These are phyloP conservation scores for Globisporangium acanthophoron DNA, from an alignment of 352 stramenopile genomes.

Conservation along the genomic window DNA sequence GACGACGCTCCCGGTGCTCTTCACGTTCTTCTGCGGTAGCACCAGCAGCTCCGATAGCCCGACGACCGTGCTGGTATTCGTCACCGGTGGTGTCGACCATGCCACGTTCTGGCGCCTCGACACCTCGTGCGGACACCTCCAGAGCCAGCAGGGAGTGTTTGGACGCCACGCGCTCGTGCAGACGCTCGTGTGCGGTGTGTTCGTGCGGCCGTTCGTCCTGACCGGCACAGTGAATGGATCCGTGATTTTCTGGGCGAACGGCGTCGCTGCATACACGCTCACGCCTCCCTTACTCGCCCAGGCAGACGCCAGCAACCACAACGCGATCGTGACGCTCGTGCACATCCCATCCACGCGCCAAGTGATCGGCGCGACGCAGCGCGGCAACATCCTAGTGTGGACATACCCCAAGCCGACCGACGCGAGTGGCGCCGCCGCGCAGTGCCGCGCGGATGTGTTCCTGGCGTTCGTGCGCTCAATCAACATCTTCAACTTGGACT, in stretches of 20 bases:
- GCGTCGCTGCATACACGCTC: conserved; percentile 39
- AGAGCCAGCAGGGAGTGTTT: conserved; percentile 56
- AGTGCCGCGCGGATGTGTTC: conserved; percentile 23
- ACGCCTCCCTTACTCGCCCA: conserved; percentile 2
- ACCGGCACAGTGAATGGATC: conserved; percentile 44
- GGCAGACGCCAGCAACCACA: neutral
- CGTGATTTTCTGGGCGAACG: conserved; percentile 54
- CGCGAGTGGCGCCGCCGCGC: conserved; percentile 1
- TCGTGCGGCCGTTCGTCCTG: conserved; percentile 39
- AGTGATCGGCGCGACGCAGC: conserved; percentile 33
- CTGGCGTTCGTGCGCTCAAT: conserved; percentile 20
- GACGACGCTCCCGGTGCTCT: conserved; percentile 50
- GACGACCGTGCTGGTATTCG: conserved; percentile 20
- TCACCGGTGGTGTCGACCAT: conserved; percentile 67
- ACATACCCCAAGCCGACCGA: conserved; percentile 16
- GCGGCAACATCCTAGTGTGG: conserved; percentile 32
- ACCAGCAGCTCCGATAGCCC: neutral
- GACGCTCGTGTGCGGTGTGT: conserved; percentile 35
- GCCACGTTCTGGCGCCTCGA: conserved; percentile 61
- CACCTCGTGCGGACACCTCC: conserved; percentile 36
- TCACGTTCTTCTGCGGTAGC: conserved; percentile 34
- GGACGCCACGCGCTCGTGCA: conserved; percentile 53
- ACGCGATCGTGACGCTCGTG: conserved; percentile 30
- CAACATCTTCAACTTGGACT: conserved; percentile 13
- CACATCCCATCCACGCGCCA: conserved; percentile 29